Conservation (phyloP, 345 rosid genomes). For the Garcia nutans region DNA sequence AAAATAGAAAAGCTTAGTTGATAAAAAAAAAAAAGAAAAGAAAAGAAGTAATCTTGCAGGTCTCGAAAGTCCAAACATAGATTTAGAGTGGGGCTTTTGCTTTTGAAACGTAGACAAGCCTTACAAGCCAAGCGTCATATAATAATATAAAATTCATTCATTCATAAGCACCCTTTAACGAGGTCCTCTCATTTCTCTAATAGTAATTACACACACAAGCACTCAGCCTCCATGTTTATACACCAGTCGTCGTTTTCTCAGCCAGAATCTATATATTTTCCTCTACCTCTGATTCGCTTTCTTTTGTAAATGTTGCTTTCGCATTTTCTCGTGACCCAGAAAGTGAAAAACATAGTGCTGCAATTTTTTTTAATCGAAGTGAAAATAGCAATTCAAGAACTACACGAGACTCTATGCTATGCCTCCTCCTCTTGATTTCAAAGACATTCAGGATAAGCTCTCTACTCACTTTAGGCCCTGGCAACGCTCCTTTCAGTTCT, state of each 20-base stretch:
- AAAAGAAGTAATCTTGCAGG: no score
- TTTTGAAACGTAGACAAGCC: no score
- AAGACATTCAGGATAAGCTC: conserved; percentile 61
- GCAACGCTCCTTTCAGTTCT: conserved; percentile 94
- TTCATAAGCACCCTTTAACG: not conserved
- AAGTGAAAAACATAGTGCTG: not conserved
- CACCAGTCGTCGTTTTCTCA: conserved; percentile 5
- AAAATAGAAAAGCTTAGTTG: no score
- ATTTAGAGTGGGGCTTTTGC: no score
- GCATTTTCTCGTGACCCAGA: not conserved
- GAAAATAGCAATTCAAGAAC: not conserved
- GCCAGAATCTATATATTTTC: not conserved
- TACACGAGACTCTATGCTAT: conserved; percentile 4
- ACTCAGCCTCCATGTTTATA: no score
- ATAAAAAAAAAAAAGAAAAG: no score
- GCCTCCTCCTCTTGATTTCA: conserved; percentile 48
- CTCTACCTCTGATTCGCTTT: not conserved
- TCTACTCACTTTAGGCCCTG: conserved; percentile 60
- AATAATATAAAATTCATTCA: no score
- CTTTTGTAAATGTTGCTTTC: not conserved
- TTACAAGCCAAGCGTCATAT: conserved; percentile 4
- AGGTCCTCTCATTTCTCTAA: conserved; percentile 1
- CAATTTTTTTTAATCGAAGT: not conserved
- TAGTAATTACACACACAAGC: not conserved
- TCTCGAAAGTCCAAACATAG: no score